phyloP scores from a whole-genome alignment of 495 filamentous ascomycete genomes.

The Penicillium goetzii region DNA sequence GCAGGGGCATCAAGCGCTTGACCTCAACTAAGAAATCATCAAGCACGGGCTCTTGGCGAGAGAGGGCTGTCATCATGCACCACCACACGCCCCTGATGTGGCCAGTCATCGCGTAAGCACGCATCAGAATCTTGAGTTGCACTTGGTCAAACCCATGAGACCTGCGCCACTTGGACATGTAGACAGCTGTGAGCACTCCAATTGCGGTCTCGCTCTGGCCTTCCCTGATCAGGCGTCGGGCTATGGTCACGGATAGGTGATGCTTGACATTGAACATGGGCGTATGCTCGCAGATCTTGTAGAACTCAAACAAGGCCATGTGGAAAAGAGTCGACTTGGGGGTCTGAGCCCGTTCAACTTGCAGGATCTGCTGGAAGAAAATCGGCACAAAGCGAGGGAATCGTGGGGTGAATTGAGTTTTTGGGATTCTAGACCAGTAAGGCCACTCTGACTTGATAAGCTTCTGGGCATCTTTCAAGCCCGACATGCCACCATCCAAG shows the following conservation, averaged over 20 bases:
- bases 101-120: slow-evolving; percentile 35
- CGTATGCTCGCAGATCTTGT: slow-evolving; percentile 41
- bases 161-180: slow-evolving; percentile 44
- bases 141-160: slow-evolving; percentile 40
- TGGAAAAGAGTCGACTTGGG: slow-evolving; percentile 36
- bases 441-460: slow-evolving; percentile 40
- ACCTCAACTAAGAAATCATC: slow-evolving; percentile 42
- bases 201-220: slow-evolving; percentile 34
- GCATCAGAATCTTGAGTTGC: slow-evolving; percentile 49
- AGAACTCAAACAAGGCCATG: slow-evolving; percentile 46
- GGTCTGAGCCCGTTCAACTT: slow-evolving; percentile 23
- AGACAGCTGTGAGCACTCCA: slow-evolving; percentile 41
- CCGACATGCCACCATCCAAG: slow-evolving; percentile 30
- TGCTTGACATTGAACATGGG: slow-evolving; percentile 40
- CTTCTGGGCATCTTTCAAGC: slow-evolving; percentile 34
- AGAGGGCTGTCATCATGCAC: slow-evolving; percentile 45
- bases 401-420: slow-evolving; percentile 20
- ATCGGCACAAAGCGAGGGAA: slow-evolving; percentile 34
- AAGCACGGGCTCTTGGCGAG: slow-evolving; percentile 35
- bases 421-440: slow-evolving; percentile 17
- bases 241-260: slow-evolving; percentile 35
- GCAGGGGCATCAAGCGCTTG: slow-evolving; percentile 28
- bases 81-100: slow-evolving; percentile 47
- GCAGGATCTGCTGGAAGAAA: slow-evolving; percentile 46
- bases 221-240: slow-evolving; percentile 34